Percentiles rank a stretch among this genome's conserved stretches.
Conservation (phyloP, 2,329 filamentous ascomycete genomes). For the Elsinoe fawcettii region DNA sequence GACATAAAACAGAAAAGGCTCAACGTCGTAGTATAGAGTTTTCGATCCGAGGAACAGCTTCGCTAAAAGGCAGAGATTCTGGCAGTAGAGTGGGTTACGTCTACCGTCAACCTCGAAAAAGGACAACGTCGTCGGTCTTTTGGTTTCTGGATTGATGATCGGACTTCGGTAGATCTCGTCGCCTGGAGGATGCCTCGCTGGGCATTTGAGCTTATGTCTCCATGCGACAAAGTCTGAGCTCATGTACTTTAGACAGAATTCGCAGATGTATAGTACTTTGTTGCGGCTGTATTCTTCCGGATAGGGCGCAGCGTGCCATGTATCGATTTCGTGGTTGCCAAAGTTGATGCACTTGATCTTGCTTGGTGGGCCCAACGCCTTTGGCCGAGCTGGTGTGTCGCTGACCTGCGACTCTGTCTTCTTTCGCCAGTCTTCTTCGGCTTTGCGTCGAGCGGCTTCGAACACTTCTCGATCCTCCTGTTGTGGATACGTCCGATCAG, state of each 20-base stretch:
- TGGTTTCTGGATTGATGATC: slow-evolving; percentile 49
- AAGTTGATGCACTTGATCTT: slow-evolving; percentile 99
- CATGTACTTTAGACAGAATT: slow-evolving; percentile 99
- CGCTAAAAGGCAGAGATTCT: slow-evolving; percentile 89
- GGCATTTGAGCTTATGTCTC: slow-evolving; percentile 91
- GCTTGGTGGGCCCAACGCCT: slow-evolving; percentile 76
- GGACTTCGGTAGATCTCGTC: slow-evolving; percentile 95
- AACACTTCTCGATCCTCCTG: slow-evolving; percentile 77
- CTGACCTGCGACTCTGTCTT: slow-evolving; percentile 55
- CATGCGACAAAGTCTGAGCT: slow-evolving; percentile 97
- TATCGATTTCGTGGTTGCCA: slow-evolving; percentile 95
- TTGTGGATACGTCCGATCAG: slow-evolving; percentile 74
- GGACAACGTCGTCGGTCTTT: slow-evolving; percentile 42
- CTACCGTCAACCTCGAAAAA: slow-evolving; percentile 97
- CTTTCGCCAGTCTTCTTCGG: slow-evolving; percentile 84
- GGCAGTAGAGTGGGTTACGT: slow-evolving; percentile 97
- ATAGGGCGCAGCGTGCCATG: slow-evolving; percentile 97
- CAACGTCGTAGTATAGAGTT: slow-evolving; percentile 95
- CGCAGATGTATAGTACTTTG: slow-evolving; percentile 94
- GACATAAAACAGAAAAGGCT: slow-evolving; percentile 94
- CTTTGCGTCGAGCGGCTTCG: slow-evolving; percentile 79
- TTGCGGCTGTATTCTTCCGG: slow-evolving; percentile 98
- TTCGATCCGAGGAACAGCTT: slow-evolving; percentile 98
- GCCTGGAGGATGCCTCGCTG: slow-evolving; percentile 90
- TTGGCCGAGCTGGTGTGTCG: slow-evolving; percentile 51